Percentiles rank a stretch among this genome's conserved stretches.
Evolutionary conservation across 2,329 filamentous ascomycete species (phyloP).

Genomic region (Immersiporthe knoxdaviesiana): DNA sequence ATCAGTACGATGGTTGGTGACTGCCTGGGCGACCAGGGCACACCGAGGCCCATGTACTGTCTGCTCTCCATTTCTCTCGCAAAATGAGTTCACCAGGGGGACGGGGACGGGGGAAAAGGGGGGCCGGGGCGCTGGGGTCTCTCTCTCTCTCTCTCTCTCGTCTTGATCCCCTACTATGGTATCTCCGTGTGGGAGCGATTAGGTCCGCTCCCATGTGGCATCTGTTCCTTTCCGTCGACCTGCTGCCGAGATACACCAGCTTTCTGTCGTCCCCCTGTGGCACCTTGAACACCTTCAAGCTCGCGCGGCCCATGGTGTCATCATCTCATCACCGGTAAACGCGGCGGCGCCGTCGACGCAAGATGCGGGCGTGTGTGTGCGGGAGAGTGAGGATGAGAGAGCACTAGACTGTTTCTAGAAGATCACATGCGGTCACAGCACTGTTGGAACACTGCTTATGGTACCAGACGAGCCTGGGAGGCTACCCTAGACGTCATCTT

Average conservation of each 20-base stretch:
- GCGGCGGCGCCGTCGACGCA: neutral
- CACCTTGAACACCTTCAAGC: neutral
- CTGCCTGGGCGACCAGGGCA: neutral
- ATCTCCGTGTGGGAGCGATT: slow-evolving; percentile 24
- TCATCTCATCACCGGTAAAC: neutral
- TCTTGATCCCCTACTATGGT: slow-evolving; percentile 12
- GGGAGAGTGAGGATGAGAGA: slow-evolving; percentile 3
- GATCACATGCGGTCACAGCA: slow-evolving; percentile 19
- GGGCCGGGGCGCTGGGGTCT: too few relatives aligned
- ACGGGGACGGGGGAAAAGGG: too few relatives aligned
- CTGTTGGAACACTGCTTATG: slow-evolving; percentile 15
- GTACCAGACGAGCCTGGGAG: slow-evolving; percentile 2
- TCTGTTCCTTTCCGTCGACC: slow-evolving; percentile 18
- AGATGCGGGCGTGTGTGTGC: slow-evolving; percentile 16
- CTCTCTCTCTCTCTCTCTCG: too few relatives aligned
- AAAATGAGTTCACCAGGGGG: slow-evolving; percentile 10
- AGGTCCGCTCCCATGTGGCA: slow-evolving; percentile 25
- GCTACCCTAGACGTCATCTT: slow-evolving; percentile 4
- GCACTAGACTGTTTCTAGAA: slow-evolving; percentile 26
- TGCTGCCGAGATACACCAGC: slow-evolving; percentile 7
- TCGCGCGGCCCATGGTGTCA: neutral
- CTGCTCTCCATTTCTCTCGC: neutral
- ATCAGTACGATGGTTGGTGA: slow-evolving; percentile 14
- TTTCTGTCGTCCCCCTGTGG: neutral
- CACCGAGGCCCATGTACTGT: neutral